phyloP scores from a whole-genome alignment of 208 protist genomes.

The Trypanosoma caninum region DNA sequence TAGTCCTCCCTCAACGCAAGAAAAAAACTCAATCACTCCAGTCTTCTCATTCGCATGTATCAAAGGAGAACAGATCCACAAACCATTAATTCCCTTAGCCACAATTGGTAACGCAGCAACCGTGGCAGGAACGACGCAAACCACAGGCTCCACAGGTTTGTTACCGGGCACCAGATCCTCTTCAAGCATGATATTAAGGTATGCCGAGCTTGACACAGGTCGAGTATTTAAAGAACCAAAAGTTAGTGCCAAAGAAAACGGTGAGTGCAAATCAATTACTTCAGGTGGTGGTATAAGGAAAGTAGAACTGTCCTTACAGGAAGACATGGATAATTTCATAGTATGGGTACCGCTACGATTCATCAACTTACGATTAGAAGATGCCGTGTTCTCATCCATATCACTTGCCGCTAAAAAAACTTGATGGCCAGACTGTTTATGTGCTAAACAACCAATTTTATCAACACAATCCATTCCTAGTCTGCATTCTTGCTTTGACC shows the following conservation, averaged over 20 bases:
- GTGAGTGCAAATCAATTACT: slow-evolving; percentile 2
- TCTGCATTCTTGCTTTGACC: too few species aligned
- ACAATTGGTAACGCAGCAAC: slow-evolving; percentile 6
- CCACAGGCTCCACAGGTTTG: slow-evolving; percentile 6
- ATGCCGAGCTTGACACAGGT: not conserved
- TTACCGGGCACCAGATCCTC: not conserved
- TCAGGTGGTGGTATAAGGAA: slow-evolving; percentile 14
- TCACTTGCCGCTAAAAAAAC: not conserved
- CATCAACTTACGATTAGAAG: too few species aligned
- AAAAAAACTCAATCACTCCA: slow-evolving; percentile 8
- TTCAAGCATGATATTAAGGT: slow-evolving; percentile 6
- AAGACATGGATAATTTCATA: not conserved
- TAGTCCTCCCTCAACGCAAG: not conserved
- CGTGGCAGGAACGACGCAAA: slow-evolving; percentile 2
- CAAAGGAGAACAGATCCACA: slow-evolving; percentile 12
- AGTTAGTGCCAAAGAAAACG: slow-evolving; percentile 15
- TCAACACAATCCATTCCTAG: too few species aligned
- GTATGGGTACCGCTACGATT: slow-evolving; percentile 1
- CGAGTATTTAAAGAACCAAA: slow-evolving; percentile 4
- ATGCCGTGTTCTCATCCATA: not conserved
- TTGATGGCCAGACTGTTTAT: not conserved
- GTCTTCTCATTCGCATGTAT: not conserved
- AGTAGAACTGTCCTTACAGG: not conserved
- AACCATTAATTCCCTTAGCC: slow-evolving; percentile 4
- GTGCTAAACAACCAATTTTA: too few species aligned